Base-by-base conservation (phyloP, 768 basidiomycete genomes). In the Amanita molliuscula region DNA sequence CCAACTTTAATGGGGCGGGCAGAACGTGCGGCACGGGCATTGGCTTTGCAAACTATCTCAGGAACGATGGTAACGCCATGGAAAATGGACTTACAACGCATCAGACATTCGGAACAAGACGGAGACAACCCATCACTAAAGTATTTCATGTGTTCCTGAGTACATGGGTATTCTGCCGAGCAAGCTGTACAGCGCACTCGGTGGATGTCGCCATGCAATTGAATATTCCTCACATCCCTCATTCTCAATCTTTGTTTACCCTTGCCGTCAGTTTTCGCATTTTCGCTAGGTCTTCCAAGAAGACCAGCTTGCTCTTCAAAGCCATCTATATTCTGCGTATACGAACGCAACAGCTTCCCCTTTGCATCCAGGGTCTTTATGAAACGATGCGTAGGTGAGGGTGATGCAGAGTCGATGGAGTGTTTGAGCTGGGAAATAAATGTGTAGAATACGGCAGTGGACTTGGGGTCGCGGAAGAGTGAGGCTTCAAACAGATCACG, bases 281-380 rank as follows among this genome's bases (percentile, higher is more conserved):
- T 75, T 40, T 75, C 71, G 55, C 76, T 77, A 2, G 82, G 77
- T 53, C 75, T 81, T 38, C 87, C 77, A 33, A 79, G 66, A 6
- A 99, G 72, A 1, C 94, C 94, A 0, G 79, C 79, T 48, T 74
- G 73, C 58, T 82, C 84, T 61, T 99, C 96, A 10, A 99, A 68
- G 9, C 92, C 95, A 65, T 99, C 96, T 40, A 99, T 94, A 62
- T 99, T 99, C 67, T 99, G 96, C 1, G 96, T 97, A 64, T 97
- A 99, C 10, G 84, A 88, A 52, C 96, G 79, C 21, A 95, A 62
- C 8, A 99, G 68, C 65, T 86, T 93, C 44, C 82, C 82, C 65
- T 89, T 92, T 13, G 75, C 64, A 55, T 96, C 88, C 1, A 98
- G 76, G 3, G 78, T 80, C 58, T 84, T 82, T 52, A 99, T 81